Base-by-base conservation (phyloP, 1,139 yeast genomes). In the Geotrichum armillariae region DNA sequence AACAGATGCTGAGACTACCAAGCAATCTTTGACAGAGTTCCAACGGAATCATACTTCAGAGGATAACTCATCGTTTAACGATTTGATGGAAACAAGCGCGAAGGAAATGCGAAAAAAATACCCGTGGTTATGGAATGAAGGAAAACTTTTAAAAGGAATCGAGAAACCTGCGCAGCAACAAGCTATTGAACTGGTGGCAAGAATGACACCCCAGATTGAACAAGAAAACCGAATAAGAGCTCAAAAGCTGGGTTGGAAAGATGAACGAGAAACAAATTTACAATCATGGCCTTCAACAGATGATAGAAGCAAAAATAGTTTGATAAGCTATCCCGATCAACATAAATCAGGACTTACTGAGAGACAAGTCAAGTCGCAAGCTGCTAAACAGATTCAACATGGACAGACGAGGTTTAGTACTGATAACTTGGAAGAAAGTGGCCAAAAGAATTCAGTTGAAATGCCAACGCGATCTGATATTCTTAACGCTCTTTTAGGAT, bases 31-130 rank as follows among this genome's bases (percentile, higher is more conserved):
- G 32, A 56, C 57, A n/a, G 47, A 57, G 21, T 67, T 61, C 39
- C 70, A 66, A 42, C 57, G 58, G 7, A 58, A 53, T 16, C 59
- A 61, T 44, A 67, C 69, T 0, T 62, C 70, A 0, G 70, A 67
- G 47, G 71, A 67, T 49, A 67, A 66, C 49, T 65, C 60, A 9
- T 62, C 68, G 21, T 66, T 65, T 47, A 54, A 56, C 27, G 53
- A 55, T 9, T 47, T 67, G 12, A 50, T 65, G 18, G 65, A 60
- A 25, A 49, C 49, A n/a, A 58, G 59, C 27, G 55, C 57, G 20
- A 53, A 54, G 11, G 17, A 39, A 14, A 54, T 56, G 22, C 50
- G 66, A 21, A 57, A 54, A 27, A 53, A 51, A 35, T 55, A 54
- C 41, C 53, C 59, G 11, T 63, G 68, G 68, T 50, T 58, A 8